Evolutionary conservation across 768 basidiomycete genomes (phyloP), one percentile per base, ranked within the genome.

Genomic region (Tylopilus intermedius): DNA sequence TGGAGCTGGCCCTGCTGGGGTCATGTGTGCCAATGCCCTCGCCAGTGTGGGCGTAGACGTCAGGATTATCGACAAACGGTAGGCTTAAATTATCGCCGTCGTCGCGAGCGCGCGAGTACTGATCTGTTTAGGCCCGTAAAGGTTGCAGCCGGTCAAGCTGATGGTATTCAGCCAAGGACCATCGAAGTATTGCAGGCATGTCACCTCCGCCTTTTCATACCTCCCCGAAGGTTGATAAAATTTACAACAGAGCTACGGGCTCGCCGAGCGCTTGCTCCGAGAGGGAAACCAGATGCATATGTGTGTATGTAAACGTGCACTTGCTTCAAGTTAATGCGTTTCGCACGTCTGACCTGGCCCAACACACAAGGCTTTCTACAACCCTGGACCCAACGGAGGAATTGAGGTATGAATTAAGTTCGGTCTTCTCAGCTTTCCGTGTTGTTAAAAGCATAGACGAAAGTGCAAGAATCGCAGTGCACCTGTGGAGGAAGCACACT

Each of bases 221-320:
- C 21, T 2, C 22, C 13, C 21, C 8, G 29, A 49, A n/a, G 18
- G 15, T 21, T 29, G 38, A 11, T 24, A 10, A 11, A 33, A 15
- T 37, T 30, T 35, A 9, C n/a, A 14, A 30, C 22, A 49, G 47
- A 41, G 47, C 27, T 24, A 13, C 33, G 30, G n/a, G 48, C 48
- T 45, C 6, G 83, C 78, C 0, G 81, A 87, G 15, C 74, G 78
- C 3, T 59, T 89, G 13, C 50, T 88, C 30, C 73, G 67, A 30
- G 78, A 86, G 60, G 85, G 79, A 4, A 81, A 80, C 53, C 83
- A 84, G 44, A 74, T 88, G 74, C 79, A 86, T 53, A 76, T 80
- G 67, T 80, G 79, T 43, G 87, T 88, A 63, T 55, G 79, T 70
- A 3, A 40, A 6, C 8, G 9, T 14, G 41, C 2, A 0, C 5